These are phyloP conservation scores for Blastobotrys apis DNA, from an alignment of 1,139 yeast genomes.

Conservation along the genomic window DNA sequence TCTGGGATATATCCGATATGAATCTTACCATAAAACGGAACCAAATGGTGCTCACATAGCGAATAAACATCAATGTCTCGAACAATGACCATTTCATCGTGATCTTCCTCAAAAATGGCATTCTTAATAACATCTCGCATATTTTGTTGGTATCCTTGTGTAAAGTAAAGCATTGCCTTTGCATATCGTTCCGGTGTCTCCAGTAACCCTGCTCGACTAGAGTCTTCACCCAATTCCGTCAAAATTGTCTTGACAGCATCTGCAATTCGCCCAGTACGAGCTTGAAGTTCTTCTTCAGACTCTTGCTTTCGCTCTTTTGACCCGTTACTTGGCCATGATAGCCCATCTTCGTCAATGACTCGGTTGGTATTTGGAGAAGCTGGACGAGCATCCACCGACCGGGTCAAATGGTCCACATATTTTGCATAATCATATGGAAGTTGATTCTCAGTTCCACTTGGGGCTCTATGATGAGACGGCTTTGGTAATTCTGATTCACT, in stretches of 20 bases:
- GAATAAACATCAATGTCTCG: constrained; percentile 90
- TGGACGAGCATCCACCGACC: constrained; percentile 64
- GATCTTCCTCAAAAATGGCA: constrained; percentile 97
- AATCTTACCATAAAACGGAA: constrained; percentile 94
- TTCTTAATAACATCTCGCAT: constrained; percentile 75
- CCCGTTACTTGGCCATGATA: constrained; percentile 93
- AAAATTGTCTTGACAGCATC: constrained; percentile 79
- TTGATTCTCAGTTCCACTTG: constrained; percentile 23
- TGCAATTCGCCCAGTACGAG: constrained; percentile 71
- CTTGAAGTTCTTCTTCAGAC: constrained; percentile 54
- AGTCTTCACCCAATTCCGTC: constrained; percentile 87
- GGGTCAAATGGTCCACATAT: constrained; percentile 37
- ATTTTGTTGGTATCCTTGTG: constrained; percentile 95
- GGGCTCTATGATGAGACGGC: constrained; percentile 21
- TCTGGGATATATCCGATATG: constrained; percentile 97
- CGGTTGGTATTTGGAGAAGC: constrained; percentile 85
- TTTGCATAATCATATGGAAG: constrained; percentile 33
- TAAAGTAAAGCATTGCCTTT: constrained; percentile 89
- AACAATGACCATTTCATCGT: constrained; percentile 98
- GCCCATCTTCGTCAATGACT: constrained; percentile 84
- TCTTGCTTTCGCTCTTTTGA: constrained; percentile 71
- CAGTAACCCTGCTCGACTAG: constrained; percentile 77
- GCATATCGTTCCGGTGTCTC: constrained; percentile 98
- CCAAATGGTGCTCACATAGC: constrained; percentile 94
- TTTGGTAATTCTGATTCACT: too few relatives aligned